These are phyloP conservation scores for Linanthus parryae DNA, from an alignment of 148 eudicot genomes.

Conservation along the genomic window DNA sequence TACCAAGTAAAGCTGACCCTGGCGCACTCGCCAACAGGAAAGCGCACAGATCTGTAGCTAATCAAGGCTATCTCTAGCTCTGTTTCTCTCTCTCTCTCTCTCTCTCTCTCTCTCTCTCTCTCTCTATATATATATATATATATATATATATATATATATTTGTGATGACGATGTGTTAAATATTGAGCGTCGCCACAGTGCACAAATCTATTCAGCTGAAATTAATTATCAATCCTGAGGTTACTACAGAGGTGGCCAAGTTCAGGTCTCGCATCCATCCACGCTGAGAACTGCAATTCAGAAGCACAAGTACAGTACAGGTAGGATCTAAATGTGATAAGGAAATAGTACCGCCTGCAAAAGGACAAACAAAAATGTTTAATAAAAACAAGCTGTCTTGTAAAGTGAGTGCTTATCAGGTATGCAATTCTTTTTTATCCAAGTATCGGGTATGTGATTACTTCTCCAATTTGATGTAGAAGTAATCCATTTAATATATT, in stretches of 20 bases:
- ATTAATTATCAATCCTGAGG: constrained; percentile 67
- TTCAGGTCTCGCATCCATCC: constrained; percentile 90
- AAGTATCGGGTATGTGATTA: too few relatives aligned
- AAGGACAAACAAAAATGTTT: constrained; percentile 4
- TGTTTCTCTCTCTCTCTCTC: too few relatives aligned
- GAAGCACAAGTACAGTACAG: constrained; percentile 53
- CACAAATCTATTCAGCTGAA: constrained; percentile 7
- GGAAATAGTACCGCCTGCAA: constrained; percentile 88
- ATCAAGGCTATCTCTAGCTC: too few relatives aligned
- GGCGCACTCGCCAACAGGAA: too few relatives aligned
- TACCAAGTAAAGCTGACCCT: too few relatives aligned
- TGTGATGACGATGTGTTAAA: too few relatives aligned
- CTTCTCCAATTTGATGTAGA: too few relatives aligned
- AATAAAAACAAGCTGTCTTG: background rate
- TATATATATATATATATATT: background rate
- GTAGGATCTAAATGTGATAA: constrained; percentile 82
- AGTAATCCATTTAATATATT: too few relatives aligned
- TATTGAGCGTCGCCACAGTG: too few relatives aligned
- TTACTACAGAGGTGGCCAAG: constrained; percentile 84
- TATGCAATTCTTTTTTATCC: background rate
- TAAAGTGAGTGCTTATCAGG: background rate
- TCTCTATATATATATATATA: constrained; percentile 3
- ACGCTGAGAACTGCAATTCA: constrained; percentile 47
- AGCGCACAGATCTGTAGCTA: too few relatives aligned
- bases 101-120: too few relatives aligned